Base-by-base conservation (phyloP, 257 asterid genomes). In the Solanum dulcamara region DNA sequence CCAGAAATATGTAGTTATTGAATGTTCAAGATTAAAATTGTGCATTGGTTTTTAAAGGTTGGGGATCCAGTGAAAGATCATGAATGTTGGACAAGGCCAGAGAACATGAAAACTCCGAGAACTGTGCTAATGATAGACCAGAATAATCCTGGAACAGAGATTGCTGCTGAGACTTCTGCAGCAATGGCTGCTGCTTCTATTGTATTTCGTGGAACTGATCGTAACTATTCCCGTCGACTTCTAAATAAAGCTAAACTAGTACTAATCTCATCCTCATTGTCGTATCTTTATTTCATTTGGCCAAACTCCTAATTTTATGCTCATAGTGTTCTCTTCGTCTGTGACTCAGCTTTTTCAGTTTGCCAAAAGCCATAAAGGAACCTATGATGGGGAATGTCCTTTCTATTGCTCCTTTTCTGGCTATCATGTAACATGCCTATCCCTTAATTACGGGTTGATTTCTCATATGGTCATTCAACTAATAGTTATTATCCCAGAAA, bases 321-420 rank as follows among this genome's bases (percentile, higher is more conserved):
- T 30, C 11, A 26, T 85, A n/a, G 30, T 66, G 20, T 81, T 71
- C 20, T 30, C 18, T 81, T 72, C 68, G 42, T 74, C 81, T 80
- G 17, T 37, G 46, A 35, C 83, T 89, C 91, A 95, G 97, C 88
- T 94, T 57, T 95, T 91, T 88, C 35, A 88, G 22, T 91, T 95
- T 88, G 96, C 96, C 20, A 92, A 90, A 83, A 81, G 82, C 1
- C 67, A 92, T 68, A 90, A 92, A 87, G 98, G 98, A 86, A 93
- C 97, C 71, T 95, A 86, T 84, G 98, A 93, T 88, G 98, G 98
- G 64, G 98, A 93, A 83, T 95, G 98, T 72, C 98, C 98, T 66
- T 95, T 93, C 92, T 95, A 95, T 85, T 95, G 98, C 91, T 95
- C 98, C 46, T 88, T n/a, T 89, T 95, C 98, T 1, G 98, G 98